Evolutionary conservation across 306 rosid species (phyloP).

Genomic region (Crataegus laevigata): DNA sequence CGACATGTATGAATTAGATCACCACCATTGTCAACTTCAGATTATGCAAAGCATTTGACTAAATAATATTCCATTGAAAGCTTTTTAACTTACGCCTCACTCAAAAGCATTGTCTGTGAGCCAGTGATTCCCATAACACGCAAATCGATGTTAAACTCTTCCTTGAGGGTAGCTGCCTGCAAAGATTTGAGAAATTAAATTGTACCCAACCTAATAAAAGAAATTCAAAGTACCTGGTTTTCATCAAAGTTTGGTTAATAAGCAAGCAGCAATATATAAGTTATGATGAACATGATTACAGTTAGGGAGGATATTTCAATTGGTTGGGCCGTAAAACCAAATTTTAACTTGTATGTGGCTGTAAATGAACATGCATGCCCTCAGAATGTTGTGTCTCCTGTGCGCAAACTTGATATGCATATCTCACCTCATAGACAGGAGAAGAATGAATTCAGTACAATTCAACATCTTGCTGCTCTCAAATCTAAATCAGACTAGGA

Average conservation of each 20-base stretch:
- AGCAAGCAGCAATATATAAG: not conserved
- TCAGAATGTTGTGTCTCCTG: not conserved
- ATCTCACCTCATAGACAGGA: not conserved
- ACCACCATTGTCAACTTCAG: not conserved
- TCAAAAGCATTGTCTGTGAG: constrained; percentile 73
- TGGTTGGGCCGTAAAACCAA: not conserved
- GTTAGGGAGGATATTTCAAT: not conserved
- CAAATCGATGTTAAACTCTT: constrained; percentile 88
- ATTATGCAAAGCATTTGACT: not conserved
- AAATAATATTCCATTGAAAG: constrained; percentile 7
- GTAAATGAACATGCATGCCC: not conserved
- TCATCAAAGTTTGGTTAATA: not conserved
- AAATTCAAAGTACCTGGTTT: not conserved
- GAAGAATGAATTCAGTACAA: not conserved
- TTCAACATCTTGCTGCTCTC: not conserved
- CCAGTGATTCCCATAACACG: constrained; percentile 92
- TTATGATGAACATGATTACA: not conserved
- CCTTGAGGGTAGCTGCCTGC: constrained; percentile 81
- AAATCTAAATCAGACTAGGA: not conserved
- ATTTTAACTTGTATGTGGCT: not conserved
- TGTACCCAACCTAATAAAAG: not conserved
- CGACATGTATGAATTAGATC: not conserved
- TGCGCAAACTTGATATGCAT: not conserved
- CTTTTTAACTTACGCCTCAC: constrained; percentile 63
- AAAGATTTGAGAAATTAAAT: constrained; percentile 9